phyloP scores from a whole-genome alignment of 352 stramenopile species.

The Phytopythium cucurbitacearum region DNA sequence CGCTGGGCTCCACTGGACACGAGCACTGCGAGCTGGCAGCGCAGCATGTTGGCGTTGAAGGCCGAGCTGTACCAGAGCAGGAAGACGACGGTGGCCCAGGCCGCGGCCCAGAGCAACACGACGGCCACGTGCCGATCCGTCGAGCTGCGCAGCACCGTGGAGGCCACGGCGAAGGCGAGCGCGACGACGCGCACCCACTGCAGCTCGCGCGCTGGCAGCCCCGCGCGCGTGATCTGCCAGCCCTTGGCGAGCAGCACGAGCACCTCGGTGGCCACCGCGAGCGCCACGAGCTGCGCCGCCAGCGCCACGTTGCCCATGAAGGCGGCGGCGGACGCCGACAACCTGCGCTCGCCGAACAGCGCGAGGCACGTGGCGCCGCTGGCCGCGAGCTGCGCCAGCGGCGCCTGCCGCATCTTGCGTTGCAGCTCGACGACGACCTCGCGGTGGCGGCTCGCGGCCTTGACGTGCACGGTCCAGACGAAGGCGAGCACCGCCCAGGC shows the following conservation, averaged over 20 bases:
- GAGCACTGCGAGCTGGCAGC: constrained; percentile 58
- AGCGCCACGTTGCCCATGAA: constrained; percentile 33
- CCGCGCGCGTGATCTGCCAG: constrained; percentile 60
- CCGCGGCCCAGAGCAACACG: constrained; percentile 47
- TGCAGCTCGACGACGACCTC: constrained; percentile 50
- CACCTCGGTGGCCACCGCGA: constrained; percentile 42
- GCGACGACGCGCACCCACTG: constrained; percentile 60
- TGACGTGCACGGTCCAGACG: constrained; percentile 52
- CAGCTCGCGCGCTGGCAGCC: constrained; percentile 35
- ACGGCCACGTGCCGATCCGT: constrained; percentile 38
- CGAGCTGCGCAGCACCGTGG: constrained; percentile 30
- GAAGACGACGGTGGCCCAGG: constrained; percentile 53
- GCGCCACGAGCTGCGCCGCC: constrained; percentile 34
- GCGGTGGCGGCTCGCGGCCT: constrained; percentile 14
- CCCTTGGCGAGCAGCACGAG: constrained; percentile 60
- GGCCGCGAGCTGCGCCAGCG: constrained; percentile 18
- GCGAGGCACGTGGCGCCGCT: no score
- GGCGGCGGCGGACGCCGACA: constrained; percentile 8
- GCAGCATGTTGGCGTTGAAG: constrained; percentile 70
- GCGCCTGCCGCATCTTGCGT: constrained; percentile 48
- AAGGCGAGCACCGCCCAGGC: constrained; percentile 28
- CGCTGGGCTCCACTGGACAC: neutral
- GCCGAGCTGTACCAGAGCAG: constrained; percentile 70
- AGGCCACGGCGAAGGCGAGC: constrained; percentile 43
- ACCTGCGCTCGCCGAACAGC: no score